Conservation (phyloP, 352 stramenopile genomes). For the Phytophthora europaea region DNA sequence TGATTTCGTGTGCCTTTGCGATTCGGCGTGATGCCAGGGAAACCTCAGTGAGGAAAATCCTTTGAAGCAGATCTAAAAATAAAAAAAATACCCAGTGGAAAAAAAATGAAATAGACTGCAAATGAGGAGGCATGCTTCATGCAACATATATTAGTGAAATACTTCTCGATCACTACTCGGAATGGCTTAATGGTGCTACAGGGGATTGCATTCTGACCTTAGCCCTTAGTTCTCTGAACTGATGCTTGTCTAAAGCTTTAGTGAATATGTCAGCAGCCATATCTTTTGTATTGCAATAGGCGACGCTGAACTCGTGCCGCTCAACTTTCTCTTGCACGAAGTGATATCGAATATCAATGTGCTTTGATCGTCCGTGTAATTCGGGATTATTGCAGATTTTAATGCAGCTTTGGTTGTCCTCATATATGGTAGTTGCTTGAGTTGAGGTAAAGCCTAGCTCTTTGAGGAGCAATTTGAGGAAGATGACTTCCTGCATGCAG, state of each 20-base stretch:
- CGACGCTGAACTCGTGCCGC: slow-evolving; percentile 21
- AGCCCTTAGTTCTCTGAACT: background rate
- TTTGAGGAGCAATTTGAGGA: background rate
- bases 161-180: no score
- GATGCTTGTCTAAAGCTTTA: slow-evolving; percentile 26
- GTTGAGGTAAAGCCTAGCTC: background rate
- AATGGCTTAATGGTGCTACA: background rate
- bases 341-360: slow-evolving; percentile 35
- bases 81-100: background rate
- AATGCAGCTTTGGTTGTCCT: slow-evolving; percentile 19
- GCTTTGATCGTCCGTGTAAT: slow-evolving; percentile 40
- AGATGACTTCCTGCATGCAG: background rate
- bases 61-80: background rate
- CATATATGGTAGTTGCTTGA: background rate
- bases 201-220: slow-evolving; percentile 9
- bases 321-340: slow-evolving; percentile 14
- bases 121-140: slow-evolving; percentile 13
- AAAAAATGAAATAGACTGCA: background rate
- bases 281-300: slow-evolving; percentile 36
- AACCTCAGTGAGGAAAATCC: slow-evolving; percentile 4
- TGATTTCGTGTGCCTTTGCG: background rate
- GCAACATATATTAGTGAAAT: background rate
- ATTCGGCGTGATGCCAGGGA: slow-evolving; percentile 10
- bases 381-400: slow-evolving; percentile 37
- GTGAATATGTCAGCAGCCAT: slow-evolving; percentile 44